Evolutionary conservation across 108 stramenopile species (phyloP).

Genomic region (Cylindrotheca closterium): DNA sequence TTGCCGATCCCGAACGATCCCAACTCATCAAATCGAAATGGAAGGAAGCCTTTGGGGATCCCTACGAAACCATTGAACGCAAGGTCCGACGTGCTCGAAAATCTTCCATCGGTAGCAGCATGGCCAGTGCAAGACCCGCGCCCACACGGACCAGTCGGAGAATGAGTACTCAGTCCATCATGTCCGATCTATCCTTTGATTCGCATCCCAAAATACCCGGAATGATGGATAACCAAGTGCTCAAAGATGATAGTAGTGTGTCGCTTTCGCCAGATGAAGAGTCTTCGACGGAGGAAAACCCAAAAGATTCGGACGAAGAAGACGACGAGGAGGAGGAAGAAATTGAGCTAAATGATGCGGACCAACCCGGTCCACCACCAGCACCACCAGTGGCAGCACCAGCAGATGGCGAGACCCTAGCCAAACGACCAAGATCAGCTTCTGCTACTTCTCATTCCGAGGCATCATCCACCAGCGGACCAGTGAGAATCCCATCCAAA

Average conservation of each 20-base stretch:
- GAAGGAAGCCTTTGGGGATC: constrained; percentile 85
- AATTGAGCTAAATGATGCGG: no score
- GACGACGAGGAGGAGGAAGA: no score
- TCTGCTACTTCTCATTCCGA: no score
- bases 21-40: constrained; percentile 71
- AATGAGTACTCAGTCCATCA: constrained; percentile 23
- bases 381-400: no score
- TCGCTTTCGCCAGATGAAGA: not conserved
- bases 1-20: constrained; percentile 61
- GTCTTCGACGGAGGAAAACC: no score
- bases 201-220: constrained; percentile 12
- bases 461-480: no score
- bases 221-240: not conserved
- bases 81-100: constrained; percentile 21
- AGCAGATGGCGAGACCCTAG: no score
- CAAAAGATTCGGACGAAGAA: no score
- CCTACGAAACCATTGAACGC: constrained; percentile 52
- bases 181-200: constrained; percentile 21
- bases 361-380: no score
- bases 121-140: not conserved
- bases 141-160: constrained; percentile 11
- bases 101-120: not conserved
- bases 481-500: no score
- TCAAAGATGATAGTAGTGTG: not conserved
- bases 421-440: no score